Evolutionary conservation across 148 eudicot species (phyloP), one percentile per base, ranked within the genome.

Genomic region (Nepenthes gracilis): DNA sequence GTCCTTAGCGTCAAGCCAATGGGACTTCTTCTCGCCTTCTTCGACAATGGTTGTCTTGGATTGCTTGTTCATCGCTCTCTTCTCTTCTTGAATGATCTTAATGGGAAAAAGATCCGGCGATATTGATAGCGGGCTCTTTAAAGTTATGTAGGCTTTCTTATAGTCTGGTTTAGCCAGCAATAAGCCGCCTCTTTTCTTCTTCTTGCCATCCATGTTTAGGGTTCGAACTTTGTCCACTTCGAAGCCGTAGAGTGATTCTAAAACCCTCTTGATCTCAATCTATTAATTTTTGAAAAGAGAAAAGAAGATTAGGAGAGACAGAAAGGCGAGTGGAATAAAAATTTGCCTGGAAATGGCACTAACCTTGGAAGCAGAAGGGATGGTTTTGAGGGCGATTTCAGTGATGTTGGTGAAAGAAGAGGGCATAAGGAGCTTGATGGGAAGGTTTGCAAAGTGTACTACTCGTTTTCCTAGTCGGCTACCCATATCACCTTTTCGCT

Each of bases 301-400:
- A 63, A 50, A 5, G 15, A 48, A 9, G 43, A 69, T 9, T 47
- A 14, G 50, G 52, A 68, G 38, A 54, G 34, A 58, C 11, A 47
- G 59, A 56, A 23, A n/a, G 60, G 54, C 45, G 43, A 61, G 15
- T 48, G 36, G 47, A 35, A 52, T 12, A 33, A 47, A 10, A n/a
- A 36, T 23, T 2, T 23, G 23, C 23, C 23, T 23, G 33, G 51
- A 40, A 34, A 33, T 12, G 35, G 38, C 10, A 2, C 51, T 64
- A 34, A 84, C 95, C 95, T 90, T 91, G 65, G 96, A 43, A 60
- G 96, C 97, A 52, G 92, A 85, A 65, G 93, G 93, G 65, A 91
- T 83, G 74, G 97, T 91, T 83, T 91, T 92, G 80, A 92, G 93
- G 43, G 97, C 68, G 67, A 88, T 87, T 77, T 92, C 97, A 36